A percentile compares a stretch with the other conserved stretches of the same genome.
Evolutionary conservation across 768 basidiomycete genomes (phyloP).

Genomic region (Boletus reticuloceps): DNA sequence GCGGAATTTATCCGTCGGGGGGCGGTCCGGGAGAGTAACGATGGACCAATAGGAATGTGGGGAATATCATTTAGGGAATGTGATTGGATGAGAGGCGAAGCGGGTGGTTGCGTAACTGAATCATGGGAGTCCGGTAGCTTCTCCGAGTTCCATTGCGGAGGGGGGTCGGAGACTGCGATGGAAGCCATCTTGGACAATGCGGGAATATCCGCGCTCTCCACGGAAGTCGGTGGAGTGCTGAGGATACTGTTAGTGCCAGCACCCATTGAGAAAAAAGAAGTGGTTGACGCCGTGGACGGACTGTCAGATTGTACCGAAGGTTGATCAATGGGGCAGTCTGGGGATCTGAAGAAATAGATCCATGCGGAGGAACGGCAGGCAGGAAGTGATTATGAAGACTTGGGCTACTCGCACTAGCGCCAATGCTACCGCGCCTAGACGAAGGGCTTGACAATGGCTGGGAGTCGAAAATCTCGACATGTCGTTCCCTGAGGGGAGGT

Average conservation of each 20-base stretch:
- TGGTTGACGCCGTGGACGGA: slow-evolving; percentile 28
- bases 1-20: slow-evolving; percentile 31
- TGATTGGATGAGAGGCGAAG: slow-evolving; percentile 27
- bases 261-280: slow-evolving; percentile 48
- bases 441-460: slow-evolving; percentile 69
- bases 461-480: slow-evolving; percentile 81
- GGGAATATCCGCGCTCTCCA: slow-evolving; percentile 36
- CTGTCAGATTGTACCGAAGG: slow-evolving; percentile 35
- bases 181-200: slow-evolving; percentile 34
- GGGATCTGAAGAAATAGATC: slow-evolving; percentile 7
- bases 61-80: slow-evolving; percentile 15
- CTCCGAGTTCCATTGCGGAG: background rate
- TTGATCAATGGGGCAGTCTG: slow-evolving; percentile 3
- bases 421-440: slow-evolving; percentile 29
- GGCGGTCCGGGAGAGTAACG: slow-evolving; percentile 65
- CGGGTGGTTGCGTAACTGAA: slow-evolving; percentile 1
- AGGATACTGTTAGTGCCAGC: slow-evolving; percentile 31
- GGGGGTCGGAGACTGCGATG: slow-evolving; percentile 15
- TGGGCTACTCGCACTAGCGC: slow-evolving; percentile 26
- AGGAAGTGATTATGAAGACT: slow-evolving; percentile 18
- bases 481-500: slow-evolving; percentile 46
- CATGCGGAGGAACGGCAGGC: slow-evolving; percentile 7
- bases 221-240: slow-evolving; percentile 59
- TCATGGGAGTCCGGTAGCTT: background rate
- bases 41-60: slow-evolving; percentile 39